phyloP scores from a whole-genome alignment of 2,329 filamentous ascomycete species.

The Diplocarpon mali region DNA sequence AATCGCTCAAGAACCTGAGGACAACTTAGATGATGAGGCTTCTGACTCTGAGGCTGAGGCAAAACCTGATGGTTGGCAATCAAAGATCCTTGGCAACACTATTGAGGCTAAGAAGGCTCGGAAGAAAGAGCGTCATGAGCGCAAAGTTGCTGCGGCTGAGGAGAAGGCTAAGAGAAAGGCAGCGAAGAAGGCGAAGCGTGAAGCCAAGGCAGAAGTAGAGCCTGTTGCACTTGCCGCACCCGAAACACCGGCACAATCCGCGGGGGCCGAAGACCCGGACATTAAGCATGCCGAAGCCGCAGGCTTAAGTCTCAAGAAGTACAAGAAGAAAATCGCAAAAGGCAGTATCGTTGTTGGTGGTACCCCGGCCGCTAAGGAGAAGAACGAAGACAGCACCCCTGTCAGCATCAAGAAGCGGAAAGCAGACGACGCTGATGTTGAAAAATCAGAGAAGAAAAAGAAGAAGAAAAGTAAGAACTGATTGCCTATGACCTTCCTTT shows the following conservation, averaged over 20 bases:
- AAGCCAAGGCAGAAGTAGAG: constrained; percentile 23
- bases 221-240: constrained; percentile 24
- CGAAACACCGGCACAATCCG: constrained; percentile 25
- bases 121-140: constrained; percentile 21
- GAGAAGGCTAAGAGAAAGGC: constrained; percentile 29
- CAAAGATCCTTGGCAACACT: constrained; percentile 16
- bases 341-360: constrained; percentile 56
- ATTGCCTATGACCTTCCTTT: constrained; percentile 13
- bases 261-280: constrained; percentile 32
- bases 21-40: constrained; percentile 10
- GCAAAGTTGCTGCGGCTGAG: constrained; percentile 23
- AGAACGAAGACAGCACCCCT: constrained; percentile 29
- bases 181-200: constrained; percentile 31
- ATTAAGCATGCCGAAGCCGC: constrained; percentile 49
- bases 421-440: constrained; percentile 41
- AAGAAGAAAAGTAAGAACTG: constrained; percentile 38
- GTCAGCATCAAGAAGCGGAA: constrained; percentile 62
- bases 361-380: constrained; percentile 55
- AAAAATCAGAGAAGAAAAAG: constrained; percentile 46
- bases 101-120: constrained; percentile 23
- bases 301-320: constrained; percentile 63
- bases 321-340: constrained; percentile 66
- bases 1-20: constrained; percentile 9
- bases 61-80: constrained; percentile 10
- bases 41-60: constrained; percentile 6